Base-by-base conservation (phyloP, 2,329 filamentous ascomycete genomes). In the Exserohilum rostratum region DNA sequence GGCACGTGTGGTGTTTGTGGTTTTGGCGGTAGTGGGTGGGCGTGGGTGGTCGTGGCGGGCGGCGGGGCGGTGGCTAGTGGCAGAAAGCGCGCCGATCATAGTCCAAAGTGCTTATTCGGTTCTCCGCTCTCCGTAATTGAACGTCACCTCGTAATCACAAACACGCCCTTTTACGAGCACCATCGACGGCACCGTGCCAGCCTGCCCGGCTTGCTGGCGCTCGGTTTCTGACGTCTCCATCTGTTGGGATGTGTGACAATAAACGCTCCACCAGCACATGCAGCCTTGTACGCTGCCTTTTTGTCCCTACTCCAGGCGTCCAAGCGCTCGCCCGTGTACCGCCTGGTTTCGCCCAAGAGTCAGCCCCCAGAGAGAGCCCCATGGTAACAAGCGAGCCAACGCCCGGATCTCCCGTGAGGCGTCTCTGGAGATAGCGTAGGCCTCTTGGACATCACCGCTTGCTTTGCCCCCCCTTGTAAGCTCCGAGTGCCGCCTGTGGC, bases 321-420 rank as follows among this genome's bases (percentile, higher is more conserved):
- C 44, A 43, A 57, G 53, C 57, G 43, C 38, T 37, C 27, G 50
- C 34, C 38, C 44, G 7, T 25, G 22, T 25, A 25, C 22, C 4
- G 47, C 45, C 49, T 55, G 31, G 54, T 57, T 61, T 63, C 56
- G 60, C 44, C 44, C 50, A 43, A 29, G 37, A 55, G 34, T 44
- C 53, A 58, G 44, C 20, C 22, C 51, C 44, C 35, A 46, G n/a
- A n/a, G n/a, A 39, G 55, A 9, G 48, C 40, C 52, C 43, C 50
- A 55, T 46, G 38, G 50, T 31, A 54, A 57, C 55, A 57, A 40
- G 34, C 45, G 42, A 50, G 47, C 45, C 42, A 50, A 44, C 22
- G 43, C 46, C 42, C 50, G 30, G 42, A 33, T 25, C 22, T 38
- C 34, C 42, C 34, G 52, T 40, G 49, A 49, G 46, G 46, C 39